Percentiles rank a stretch among this genome's conserved stretches.
These are phyloP conservation scores for Elasticomyces elasticus DNA, from an alignment of 495 filamentous ascomycete species.

Conservation along the genomic window DNA sequence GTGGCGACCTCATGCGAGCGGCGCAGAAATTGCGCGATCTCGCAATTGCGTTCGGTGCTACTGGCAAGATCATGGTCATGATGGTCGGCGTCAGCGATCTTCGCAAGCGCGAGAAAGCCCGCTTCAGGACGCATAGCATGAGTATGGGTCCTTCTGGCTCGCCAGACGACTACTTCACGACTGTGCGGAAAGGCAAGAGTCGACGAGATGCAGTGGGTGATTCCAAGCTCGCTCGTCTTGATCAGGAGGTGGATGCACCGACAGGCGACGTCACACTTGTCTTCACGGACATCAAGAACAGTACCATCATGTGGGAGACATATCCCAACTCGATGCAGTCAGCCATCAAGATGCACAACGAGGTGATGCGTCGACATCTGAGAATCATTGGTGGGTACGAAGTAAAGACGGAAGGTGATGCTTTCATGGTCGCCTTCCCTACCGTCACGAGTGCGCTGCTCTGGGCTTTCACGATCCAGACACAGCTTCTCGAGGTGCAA, in stretches of 20 bases:
- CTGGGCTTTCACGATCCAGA: slow-evolving; percentile 94
- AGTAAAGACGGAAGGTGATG: slow-evolving; percentile 98
- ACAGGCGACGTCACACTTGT: slow-evolving; percentile 83
- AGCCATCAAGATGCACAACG: slow-evolving; percentile 92
- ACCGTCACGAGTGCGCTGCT: slow-evolving; percentile 86
- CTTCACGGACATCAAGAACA: slow-evolving; percentile 99
- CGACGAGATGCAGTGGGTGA: slow-evolving; percentile 60
- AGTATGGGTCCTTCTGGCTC: slow-evolving; percentile 62
- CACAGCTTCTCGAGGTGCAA: slow-evolving; percentile 68
- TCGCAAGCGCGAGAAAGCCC: slow-evolving; percentile 66
- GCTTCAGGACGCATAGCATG: slow-evolving; percentile 64
- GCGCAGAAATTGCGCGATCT: slow-evolving; percentile 90
- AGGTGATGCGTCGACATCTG: slow-evolving; percentile 85
- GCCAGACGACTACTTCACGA: slow-evolving; percentile 58
- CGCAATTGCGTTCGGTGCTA: slow-evolving; percentile 88
- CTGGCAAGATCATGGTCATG: slow-evolving; percentile 96
- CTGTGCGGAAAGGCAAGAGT: slow-evolving; percentile 51
- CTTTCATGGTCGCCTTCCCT: slow-evolving; percentile 98
- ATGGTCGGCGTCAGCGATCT: slow-evolving; percentile 85
- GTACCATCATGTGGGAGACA: slow-evolving; percentile 92
- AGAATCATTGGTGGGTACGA: slow-evolving; percentile 93
- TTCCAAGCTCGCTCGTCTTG: slow-evolving; percentile 72
- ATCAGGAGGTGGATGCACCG: slow-evolving; percentile 80
- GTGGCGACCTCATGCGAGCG: slow-evolving; percentile 87
- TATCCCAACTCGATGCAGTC: slow-evolving; percentile 90